Evolutionary conservation across 495 filamentous ascomycete genomes (phyloP).

Genomic region (Trichocladium uniseriatum): DNA sequence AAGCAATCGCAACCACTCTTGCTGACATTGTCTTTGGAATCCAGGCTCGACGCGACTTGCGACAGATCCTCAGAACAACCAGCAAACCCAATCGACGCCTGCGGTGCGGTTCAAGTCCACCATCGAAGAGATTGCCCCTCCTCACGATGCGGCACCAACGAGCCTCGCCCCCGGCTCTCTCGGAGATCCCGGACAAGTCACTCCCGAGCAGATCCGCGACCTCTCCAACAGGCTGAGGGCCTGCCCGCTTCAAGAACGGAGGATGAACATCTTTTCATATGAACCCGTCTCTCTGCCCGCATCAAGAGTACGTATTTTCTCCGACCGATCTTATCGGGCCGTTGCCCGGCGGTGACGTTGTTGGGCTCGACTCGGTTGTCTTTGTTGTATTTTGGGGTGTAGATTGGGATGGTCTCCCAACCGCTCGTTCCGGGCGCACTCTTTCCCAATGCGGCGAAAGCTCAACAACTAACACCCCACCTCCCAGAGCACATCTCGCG

Average conservation of each 20-base stretch:
- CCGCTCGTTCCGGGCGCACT: neutral
- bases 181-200: slow-evolving; percentile 31
- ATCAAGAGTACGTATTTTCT: slow-evolving; percentile 58
- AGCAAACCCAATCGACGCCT: slow-evolving; percentile 24
- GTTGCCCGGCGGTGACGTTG: neutral
- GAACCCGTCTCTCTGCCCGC: slow-evolving; percentile 80
- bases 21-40: slow-evolving; percentile 3
- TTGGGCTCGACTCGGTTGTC: neutral
- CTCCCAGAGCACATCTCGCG: slow-evolving; percentile 35
- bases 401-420: neutral
- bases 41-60: slow-evolving; percentile 2
- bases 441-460: slow-evolving; percentile 5
- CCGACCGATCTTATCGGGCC: neutral
- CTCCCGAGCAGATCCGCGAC: slow-evolving; percentile 57
- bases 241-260: slow-evolving; percentile 64
- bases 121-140: slow-evolving; percentile 68
- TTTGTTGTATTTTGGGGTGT: neutral
- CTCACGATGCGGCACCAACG: slow-evolving; percentile 27
- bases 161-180: slow-evolving; percentile 16
- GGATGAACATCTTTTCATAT: slow-evolving; percentile 78
- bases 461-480: slow-evolving; percentile 1
- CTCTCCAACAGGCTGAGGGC: slow-evolving; percentile 63
- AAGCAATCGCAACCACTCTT: slow-evolving; percentile 7
- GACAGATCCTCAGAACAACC: slow-evolving; percentile 8
- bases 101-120: slow-evolving; percentile 71